phyloP scores from a whole-genome alignment of 768 basidiomycete species.

The Coprinopsis strossmayeri region DNA sequence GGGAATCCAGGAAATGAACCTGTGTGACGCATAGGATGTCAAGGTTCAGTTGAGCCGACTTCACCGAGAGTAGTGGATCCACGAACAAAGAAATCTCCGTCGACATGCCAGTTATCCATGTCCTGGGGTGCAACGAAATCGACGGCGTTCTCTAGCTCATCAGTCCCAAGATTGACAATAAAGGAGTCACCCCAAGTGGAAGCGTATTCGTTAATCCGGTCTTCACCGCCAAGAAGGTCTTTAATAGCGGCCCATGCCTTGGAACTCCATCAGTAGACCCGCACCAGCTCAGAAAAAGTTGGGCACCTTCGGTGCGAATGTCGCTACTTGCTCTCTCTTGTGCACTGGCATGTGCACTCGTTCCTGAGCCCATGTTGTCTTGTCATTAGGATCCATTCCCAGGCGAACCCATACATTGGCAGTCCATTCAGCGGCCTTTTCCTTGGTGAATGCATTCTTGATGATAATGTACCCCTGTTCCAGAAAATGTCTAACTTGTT shows the following conservation, averaged over 20 bases:
- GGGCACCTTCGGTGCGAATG: conserved; percentile 39
- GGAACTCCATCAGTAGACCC: not conserved
- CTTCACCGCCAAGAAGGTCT: conserved; percentile 55
- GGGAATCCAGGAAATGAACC: conserved; percentile 60
- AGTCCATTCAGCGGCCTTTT: conserved; percentile 44
- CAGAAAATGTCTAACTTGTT: conserved; percentile 48
- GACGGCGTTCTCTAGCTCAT: conserved; percentile 28
- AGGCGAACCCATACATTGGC: conserved; percentile 46
- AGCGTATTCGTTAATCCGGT: conserved; percentile 43
- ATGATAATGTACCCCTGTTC: conserved; percentile 49
- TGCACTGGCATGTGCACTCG: conserved; percentile 53
- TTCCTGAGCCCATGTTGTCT: conserved; percentile 47
- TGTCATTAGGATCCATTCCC: conserved; percentile 45
- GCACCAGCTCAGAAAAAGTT: not conserved
- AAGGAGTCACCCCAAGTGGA: conserved; percentile 53
- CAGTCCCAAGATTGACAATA: conserved; percentile 55
- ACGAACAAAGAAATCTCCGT: conserved; percentile 51
- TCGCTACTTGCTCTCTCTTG: conserved; percentile 35
- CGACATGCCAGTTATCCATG: conserved; percentile 60
- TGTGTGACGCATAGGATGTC: conserved; percentile 10
- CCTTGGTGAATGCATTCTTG: conserved; percentile 44
- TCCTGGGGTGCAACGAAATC: conserved; percentile 31
- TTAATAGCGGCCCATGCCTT: conserved; percentile 57
- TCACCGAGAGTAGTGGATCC: not conserved
- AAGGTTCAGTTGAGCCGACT: not conserved